Evolutionary conservation across 176 grass and related monocot species (phyloP).

Genomic region (Rhynchospora pubera): DNA sequence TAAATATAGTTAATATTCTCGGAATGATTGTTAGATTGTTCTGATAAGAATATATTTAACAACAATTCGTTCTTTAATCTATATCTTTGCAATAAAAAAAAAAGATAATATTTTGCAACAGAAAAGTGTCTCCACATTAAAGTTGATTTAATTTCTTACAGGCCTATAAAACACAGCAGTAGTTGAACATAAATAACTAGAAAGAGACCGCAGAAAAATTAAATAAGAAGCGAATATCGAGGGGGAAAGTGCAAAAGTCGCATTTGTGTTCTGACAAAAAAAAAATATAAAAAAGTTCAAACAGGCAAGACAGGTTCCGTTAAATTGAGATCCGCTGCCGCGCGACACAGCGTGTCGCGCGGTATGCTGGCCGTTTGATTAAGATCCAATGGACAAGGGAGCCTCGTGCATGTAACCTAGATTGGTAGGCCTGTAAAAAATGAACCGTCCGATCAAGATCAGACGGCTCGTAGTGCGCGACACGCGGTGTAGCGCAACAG

Average conservation of each 20-base stretch:
- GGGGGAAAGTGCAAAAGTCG: not conserved
- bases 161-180: not conserved
- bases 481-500: too few relatives aligned
- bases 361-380: too few relatives aligned
- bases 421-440: too few relatives aligned
- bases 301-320: constrained; percentile 18
- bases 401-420: too few relatives aligned
- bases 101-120: not conserved
- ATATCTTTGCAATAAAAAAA: not conserved
- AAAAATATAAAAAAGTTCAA: constrained; percentile 21
- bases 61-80: not conserved
- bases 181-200: not conserved
- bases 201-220: not conserved
- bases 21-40: not conserved
- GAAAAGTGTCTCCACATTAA: not conserved
- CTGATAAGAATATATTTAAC: not conserved
- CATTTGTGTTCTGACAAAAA: not conserved
- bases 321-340: too few relatives aligned
- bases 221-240: not conserved
- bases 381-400: too few relatives aligned
- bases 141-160: not conserved
- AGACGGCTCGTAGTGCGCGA: too few relatives aligned
- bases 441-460: too few relatives aligned
- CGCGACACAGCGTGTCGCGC: too few relatives aligned
- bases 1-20: not conserved